These are phyloP conservation scores for Cyberlindnera samutprakarnensis DNA, from an alignment of 805 yeast genomes.

Conservation along the genomic window DNA sequence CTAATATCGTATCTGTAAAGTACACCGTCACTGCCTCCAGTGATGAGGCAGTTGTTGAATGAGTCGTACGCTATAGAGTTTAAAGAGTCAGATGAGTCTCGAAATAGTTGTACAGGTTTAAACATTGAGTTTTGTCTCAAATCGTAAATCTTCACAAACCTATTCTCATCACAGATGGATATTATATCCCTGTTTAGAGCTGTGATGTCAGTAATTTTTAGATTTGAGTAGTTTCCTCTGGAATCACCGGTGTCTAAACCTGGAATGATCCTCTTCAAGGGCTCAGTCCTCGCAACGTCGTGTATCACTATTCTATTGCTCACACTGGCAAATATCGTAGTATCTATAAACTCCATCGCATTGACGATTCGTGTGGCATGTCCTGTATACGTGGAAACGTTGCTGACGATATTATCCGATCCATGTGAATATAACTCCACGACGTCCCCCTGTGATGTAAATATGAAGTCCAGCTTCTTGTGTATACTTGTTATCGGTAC, in stretches of 20 bases:
- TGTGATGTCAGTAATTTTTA: conserved; percentile 9
- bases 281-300: conserved; percentile 5
- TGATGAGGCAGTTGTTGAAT: not conserved
- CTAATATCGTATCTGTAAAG: conserved; percentile 18
- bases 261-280: conserved; percentile 7
- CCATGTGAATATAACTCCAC: conserved; percentile 6
- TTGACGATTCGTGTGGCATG: conserved; percentile 8
- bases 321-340: conserved; percentile 8
- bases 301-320: conserved; percentile 12
- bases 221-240: not conserved
- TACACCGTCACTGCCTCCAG: conserved; percentile 20
- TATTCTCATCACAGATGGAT: conserved; percentile 15
- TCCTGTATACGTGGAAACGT: conserved; percentile 5
- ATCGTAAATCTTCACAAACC: conserved; percentile 8
- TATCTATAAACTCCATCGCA: conserved; percentile 3
- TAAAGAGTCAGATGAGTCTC: conserved; percentile 25
- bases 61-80: conserved; percentile 9
- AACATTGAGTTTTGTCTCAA: conserved; percentile 8
- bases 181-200: conserved; percentile 10
- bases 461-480: conserved; percentile 2
- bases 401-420: not conserved
- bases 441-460: conserved; percentile 6
- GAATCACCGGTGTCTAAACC: conserved; percentile 1
- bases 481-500: conserved; percentile 1
- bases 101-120: conserved; percentile 28